Evolutionary conservation across 345 rosid species (phyloP).

Genomic region (Linum usitatissimum): DNA sequence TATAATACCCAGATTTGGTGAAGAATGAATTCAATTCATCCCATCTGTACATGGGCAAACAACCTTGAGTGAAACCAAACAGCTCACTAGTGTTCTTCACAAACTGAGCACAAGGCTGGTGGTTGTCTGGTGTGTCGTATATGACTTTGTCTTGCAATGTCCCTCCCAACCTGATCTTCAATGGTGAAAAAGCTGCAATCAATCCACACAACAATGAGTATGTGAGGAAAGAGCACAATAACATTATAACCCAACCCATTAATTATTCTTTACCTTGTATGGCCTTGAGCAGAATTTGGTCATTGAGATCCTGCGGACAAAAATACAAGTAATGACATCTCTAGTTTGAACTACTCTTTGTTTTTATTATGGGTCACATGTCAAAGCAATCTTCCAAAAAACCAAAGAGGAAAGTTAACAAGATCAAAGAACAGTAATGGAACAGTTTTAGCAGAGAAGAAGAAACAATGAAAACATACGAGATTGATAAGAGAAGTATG

Average conservation of each 20-base stretch:
- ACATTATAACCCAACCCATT: constrained; percentile 10
- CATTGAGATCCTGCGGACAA: constrained; percentile 41
- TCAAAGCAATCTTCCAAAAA: neutral
- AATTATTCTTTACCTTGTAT: constrained; percentile 30
- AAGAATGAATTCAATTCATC: constrained; percentile 57
- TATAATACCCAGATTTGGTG: constrained; percentile 40
- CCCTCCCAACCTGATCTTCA: constrained; percentile 68
- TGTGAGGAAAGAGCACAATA: too few relatives aligned
- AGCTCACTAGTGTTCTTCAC: constrained; percentile 27
- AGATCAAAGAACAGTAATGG: neutral
- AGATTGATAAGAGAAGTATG: constrained; percentile 82
- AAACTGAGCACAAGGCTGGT: constrained; percentile 37
- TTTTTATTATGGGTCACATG: neutral
- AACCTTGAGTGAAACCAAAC: constrained; percentile 55
- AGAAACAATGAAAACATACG: constrained; percentile 27
- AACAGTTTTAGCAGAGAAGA: neutral
- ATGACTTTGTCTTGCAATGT: constrained; percentile 60
- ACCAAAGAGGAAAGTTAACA: neutral
- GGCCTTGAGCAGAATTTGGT: constrained; percentile 42
- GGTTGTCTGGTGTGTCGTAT: constrained; percentile 32
- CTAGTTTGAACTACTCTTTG: neutral
- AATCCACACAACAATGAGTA: too few relatives aligned
- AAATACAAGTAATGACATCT: constrained; percentile 4
- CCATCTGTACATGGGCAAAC: constrained; percentile 60
- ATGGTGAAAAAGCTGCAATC: constrained; percentile 45